Evolutionary conservation across 2,329 filamentous ascomycete genomes (phyloP).

Genomic region (Fusarium sp.): DNA sequence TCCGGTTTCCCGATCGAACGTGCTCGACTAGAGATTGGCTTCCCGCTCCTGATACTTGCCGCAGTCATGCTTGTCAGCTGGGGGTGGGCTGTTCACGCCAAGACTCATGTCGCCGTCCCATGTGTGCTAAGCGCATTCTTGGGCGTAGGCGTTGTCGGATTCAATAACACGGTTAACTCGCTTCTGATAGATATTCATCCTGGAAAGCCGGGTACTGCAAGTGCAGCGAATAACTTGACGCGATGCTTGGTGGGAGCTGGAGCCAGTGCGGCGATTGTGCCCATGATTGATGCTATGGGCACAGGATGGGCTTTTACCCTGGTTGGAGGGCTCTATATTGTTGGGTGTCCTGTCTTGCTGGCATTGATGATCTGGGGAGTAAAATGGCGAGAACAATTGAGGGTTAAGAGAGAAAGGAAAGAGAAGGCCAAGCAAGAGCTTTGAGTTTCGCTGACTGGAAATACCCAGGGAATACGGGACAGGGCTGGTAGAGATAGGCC

Average conservation of each 20-base stretch:
- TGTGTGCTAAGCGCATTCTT: conserved; percentile 64
- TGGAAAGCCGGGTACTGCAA: conserved; percentile 66
- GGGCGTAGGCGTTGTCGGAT: conserved; percentile 67
- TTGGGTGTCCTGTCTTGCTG: conserved; percentile 58
- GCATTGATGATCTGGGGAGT: conserved; percentile 61
- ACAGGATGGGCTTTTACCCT: conserved; percentile 68
- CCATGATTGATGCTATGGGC: conserved; percentile 67
- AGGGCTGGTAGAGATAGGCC: background rate
- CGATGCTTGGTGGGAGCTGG: conserved; percentile 70
- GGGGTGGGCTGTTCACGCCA: conserved; percentile 66
- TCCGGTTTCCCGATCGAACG: conserved; percentile 66
- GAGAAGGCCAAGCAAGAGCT: conserved; percentile 29
- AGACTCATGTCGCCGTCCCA: conserved; percentile 61
- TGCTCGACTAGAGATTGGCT: conserved; percentile 64
- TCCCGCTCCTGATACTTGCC: conserved; percentile 67
- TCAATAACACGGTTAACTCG: conserved; percentile 67
- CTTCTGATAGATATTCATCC: conserved; percentile 72
- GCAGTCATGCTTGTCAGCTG: conserved; percentile 64
- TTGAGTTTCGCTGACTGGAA: background rate
- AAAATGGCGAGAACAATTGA: conserved; percentile 59
- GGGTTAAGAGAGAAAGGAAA: conserved; percentile 47
- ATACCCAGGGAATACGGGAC: background rate
- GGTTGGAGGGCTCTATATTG: conserved; percentile 60
- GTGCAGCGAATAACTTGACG: conserved; percentile 70
- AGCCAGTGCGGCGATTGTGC: conserved; percentile 66